Base-by-base conservation (phyloP, 2,329 filamentous ascomycete genomes). In the Alternaria atra region DNA sequence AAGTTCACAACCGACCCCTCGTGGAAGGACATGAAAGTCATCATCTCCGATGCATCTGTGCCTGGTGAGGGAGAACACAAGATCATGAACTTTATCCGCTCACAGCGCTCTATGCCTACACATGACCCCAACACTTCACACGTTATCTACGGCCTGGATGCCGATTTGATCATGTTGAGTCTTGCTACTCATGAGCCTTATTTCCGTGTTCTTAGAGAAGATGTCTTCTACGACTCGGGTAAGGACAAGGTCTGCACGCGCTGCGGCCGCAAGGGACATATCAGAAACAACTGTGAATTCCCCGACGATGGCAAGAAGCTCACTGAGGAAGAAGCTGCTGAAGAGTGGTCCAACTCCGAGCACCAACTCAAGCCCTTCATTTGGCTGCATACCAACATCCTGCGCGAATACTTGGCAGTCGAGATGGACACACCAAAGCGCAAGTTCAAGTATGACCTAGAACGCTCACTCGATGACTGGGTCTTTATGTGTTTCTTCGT, bases 401-500 rank as follows among this genome's bases (percentile, higher is more conserved):
- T 99, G 56, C 88, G 95, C 73, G 95, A 99, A 80, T 99, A 99
- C 77, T 85, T 99, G 55, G 93, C 91, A 59, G 90, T 92, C 52
- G 95, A 99, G 80, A 88, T 99, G 72, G 87, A 91, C 72, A 90
- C 97, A 34, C 90, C 92, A 17, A 87, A 89, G 57, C 87, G 97
- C 67, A 90, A 90, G 2, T 98, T 98, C 80, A 87, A 88, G 55
- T 98, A 97, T 79, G 93, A 99, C 76, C 84, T 99, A 44, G 95
- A 99, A 80, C 89, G 95, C 67, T 94, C 94, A 27, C 87, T 98
- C 60, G 95, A 98, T 79, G 94, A 98, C 77, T 98, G 94, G 95
- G 93, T 98, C 13, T 98, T 98, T 79, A 95, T 98, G 89, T 98
- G 94, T 81, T 98, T 96, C 82, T 98, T 98, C 77, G 94, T 98